phyloP scores from a whole-genome alignment of 169 alveolate genomes.

The Plasmodium adleri region DNA sequence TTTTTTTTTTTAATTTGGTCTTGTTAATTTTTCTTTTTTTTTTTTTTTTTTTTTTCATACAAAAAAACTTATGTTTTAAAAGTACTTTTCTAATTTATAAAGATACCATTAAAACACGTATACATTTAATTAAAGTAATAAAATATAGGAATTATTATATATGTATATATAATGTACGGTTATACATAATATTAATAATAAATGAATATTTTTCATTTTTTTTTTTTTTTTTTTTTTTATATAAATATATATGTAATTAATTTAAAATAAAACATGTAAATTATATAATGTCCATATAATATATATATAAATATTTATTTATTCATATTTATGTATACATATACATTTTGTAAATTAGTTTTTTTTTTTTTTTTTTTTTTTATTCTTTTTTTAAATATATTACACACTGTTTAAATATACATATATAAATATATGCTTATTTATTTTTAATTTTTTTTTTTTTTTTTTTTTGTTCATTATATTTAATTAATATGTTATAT shows the following conservation, averaged over 20 bases:
- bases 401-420: too few species aligned
- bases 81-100: slow-evolving; percentile 14
- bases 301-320: neutral
- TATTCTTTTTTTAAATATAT: too few species aligned
- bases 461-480: too few species aligned
- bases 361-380: too few species aligned
- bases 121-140: slow-evolving; percentile 20
- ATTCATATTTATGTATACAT: too few species aligned
- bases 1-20: neutral
- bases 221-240: slow-evolving; percentile 1
- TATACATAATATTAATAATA: neutral
- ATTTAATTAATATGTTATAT: too few species aligned
- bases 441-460: too few species aligned
- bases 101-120: neutral
- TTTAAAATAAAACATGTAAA: slow-evolving; percentile 1
- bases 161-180: slow-evolving; percentile 13
- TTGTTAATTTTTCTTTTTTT: slow-evolving; percentile 10
- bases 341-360: too few species aligned
- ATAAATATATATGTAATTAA: neutral
- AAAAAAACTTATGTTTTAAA: slow-evolving; percentile 14
- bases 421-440: too few species aligned
- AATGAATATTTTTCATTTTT: slow-evolving; percentile 34
- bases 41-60: slow-evolving; percentile 14
- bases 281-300: neutral
- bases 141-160: slow-evolving; percentile 7